Conservation (phyloP, 768 basidiomycete species). For the Lactarius sanguifluus region DNA sequence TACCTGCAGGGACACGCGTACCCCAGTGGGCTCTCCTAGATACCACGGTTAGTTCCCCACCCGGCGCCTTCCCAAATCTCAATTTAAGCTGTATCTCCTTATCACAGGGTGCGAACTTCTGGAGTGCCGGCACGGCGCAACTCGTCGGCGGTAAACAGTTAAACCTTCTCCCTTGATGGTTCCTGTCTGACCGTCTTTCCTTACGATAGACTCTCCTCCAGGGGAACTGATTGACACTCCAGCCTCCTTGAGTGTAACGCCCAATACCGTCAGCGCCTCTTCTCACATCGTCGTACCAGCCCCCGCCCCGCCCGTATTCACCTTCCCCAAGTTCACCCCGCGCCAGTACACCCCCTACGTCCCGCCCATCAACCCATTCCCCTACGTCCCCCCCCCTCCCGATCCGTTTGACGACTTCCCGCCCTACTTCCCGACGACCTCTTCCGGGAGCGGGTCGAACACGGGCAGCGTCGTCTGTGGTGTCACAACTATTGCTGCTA, state of each 20-base stretch:
- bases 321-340: no score
- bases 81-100: not conserved
- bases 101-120: not conserved
- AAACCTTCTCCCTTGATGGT: no score
- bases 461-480: no score
- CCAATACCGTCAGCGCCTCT: not conserved
- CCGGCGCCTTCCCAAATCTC: not conserved
- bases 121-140: not conserved
- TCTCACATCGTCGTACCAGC: not conserved
- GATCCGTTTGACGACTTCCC: no score
- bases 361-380: no score
- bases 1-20: slow-evolving; percentile 19
- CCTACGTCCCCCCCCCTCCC: no score
- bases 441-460: no score
- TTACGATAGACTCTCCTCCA: slow-evolving; percentile 5
- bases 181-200: not conserved
- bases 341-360: no score
- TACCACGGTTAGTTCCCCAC: slow-evolving; percentile 1
- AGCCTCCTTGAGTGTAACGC: not conserved
- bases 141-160: slow-evolving; percentile 1
- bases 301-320: no score
- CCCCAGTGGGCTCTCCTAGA: slow-evolving; percentile 17
- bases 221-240: not conserved
- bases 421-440: no score
- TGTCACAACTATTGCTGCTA: no score